Percentiles rank a stretch among this genome's conserved stretches.
phyloP scores from a whole-genome alignment of 108 stramenopile genomes.

The Nitzschia inconspicua region DNA sequence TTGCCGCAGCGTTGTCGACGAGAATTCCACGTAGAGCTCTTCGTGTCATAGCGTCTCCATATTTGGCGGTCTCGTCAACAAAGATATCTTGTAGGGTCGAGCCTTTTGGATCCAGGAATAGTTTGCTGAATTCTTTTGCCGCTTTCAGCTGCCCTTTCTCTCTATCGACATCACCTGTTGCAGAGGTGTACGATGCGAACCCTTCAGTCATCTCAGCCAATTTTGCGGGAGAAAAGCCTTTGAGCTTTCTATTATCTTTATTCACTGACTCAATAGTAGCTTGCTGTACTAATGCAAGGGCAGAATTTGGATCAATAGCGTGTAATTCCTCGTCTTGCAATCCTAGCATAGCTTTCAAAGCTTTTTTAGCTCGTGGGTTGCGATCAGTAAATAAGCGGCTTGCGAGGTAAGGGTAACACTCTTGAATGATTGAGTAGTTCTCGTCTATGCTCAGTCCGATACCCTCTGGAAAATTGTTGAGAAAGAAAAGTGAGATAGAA shows the following conservation, averaged over 20 bases:
- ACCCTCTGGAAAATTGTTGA: no score
- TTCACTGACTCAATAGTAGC: conserved; percentile 5
- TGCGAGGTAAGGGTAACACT: conserved; percentile 87
- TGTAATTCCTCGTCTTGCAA: conserved; percentile 33
- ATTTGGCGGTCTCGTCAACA: conserved; percentile 67
- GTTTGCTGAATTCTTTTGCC: conserved; percentile 61
- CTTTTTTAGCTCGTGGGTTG: conserved; percentile 74
- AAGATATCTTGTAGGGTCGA: conserved; percentile 71
- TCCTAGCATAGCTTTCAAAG: conserved; percentile 79
- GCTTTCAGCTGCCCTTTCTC: conserved; percentile 55
- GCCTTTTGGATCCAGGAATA: conserved; percentile 65
- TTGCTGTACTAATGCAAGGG: conserved; percentile 16
- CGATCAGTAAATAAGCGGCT: conserved; percentile 83
- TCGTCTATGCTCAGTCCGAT: conserved; percentile 83
- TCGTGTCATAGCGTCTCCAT: conserved; percentile 65
- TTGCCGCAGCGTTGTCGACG: conserved; percentile 60
- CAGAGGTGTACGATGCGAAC: conserved; percentile 80
- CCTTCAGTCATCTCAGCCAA: conserved; percentile 81
- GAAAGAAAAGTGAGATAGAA: no score
- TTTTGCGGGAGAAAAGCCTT: conserved; percentile 52
- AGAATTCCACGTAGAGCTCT: conserved; percentile 48
- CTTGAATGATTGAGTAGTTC: conserved; percentile 84
- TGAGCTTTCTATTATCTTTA: conserved; percentile 3
- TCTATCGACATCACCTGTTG: conserved; percentile 65
- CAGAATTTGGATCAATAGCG: conserved; percentile 5